A percentile compares a stretch with the other conserved stretches of the same genome.
Evolutionary conservation across 129 eudicot genomes (phyloP).

Genomic region (Silybum marianum): DNA sequence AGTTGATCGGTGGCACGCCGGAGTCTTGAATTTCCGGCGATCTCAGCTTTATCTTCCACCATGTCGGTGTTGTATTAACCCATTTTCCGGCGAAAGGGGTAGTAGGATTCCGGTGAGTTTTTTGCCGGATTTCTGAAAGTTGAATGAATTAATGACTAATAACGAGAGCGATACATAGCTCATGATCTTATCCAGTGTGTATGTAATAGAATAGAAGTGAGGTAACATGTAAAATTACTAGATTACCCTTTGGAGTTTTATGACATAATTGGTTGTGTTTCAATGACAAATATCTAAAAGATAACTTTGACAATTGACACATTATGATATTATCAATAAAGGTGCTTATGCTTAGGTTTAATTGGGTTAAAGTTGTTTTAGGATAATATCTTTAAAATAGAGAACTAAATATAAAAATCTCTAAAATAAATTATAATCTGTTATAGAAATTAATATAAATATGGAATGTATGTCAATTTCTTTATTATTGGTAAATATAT

Average conservation of each 20-base stretch:
- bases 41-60: conserved; percentile 39
- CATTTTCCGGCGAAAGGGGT: conserved; percentile 29
- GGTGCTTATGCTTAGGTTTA: too few species aligned
- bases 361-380: too few species aligned
- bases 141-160: neutral
- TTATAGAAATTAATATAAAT: too few species aligned
- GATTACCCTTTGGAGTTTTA: conserved; percentile 16
- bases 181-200: conserved; percentile 32
- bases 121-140: conserved; percentile 11
- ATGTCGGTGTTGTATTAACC: conserved; percentile 18
- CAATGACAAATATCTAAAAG: too few species aligned
- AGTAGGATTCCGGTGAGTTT: conserved; percentile 26
- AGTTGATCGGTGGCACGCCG: conserved; percentile 48
- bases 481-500: too few species aligned
- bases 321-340: too few species aligned
- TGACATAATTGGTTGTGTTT: neutral
- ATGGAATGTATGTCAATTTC: too few species aligned
- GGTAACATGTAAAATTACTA: conserved; percentile 10
- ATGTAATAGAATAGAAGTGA: conserved; percentile 22
- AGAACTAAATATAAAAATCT: too few species aligned
- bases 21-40: conserved; percentile 37
- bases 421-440: too few species aligned
- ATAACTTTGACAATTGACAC: too few species aligned
- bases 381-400: too few species aligned
- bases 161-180: conserved; percentile 10